Conservation (phyloP, 1,284 basidiomycete genomes). For the Moesziomyces parantarcticus region DNA sequence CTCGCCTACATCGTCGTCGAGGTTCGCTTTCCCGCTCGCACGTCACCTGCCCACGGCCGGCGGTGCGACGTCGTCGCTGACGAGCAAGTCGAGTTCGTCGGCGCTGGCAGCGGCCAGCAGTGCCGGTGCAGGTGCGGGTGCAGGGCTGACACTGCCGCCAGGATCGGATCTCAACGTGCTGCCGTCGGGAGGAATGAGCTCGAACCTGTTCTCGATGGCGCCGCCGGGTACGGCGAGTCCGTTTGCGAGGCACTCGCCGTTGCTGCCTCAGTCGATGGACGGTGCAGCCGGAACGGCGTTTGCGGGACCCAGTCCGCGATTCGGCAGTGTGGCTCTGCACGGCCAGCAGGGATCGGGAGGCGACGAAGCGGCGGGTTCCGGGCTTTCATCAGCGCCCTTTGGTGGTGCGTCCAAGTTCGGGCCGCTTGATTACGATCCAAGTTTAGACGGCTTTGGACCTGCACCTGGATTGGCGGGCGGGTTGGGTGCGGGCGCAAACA, state of each 20-base stretch:
- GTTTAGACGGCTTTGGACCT: conserved; percentile 37
- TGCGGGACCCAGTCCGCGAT: conserved; percentile 31
- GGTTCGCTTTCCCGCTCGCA: conserved; percentile 50
- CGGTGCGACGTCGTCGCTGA: conserved; percentile 5
- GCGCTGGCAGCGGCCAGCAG: conserved; percentile 18
- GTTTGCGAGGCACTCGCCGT: conserved; percentile 31
- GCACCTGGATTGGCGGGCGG: conserved; percentile 20
- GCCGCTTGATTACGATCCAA: conserved; percentile 42
- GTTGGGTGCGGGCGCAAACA: conserved; percentile 4
- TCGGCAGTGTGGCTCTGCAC: conserved; percentile 17
- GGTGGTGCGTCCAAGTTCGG: conserved; percentile 32
- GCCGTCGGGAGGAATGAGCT: conserved; percentile 14
- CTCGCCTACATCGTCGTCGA: conserved; percentile 44
- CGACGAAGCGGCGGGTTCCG: background rate
- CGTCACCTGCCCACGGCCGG: conserved; percentile 28
- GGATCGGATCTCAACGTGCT: conserved; percentile 25
- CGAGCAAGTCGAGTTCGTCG: conserved; percentile 24
- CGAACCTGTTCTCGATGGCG: conserved; percentile 26
- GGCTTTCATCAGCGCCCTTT: conserved; percentile 13
- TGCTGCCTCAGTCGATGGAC: conserved; percentile 29
- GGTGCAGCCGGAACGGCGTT: conserved; percentile 3
- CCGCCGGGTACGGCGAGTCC: conserved; percentile 23
- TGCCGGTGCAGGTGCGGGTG: conserved; percentile 8
- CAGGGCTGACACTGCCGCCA: conserved; percentile 19
- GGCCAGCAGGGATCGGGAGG: conserved; percentile 1